Percentiles rank a stretch among this genome's conserved stretches.
These are phyloP conservation scores for Gliomastix tumulicola DNA, from an alignment of 2,329 filamentous ascomycete genomes.

Conservation along the genomic window DNA sequence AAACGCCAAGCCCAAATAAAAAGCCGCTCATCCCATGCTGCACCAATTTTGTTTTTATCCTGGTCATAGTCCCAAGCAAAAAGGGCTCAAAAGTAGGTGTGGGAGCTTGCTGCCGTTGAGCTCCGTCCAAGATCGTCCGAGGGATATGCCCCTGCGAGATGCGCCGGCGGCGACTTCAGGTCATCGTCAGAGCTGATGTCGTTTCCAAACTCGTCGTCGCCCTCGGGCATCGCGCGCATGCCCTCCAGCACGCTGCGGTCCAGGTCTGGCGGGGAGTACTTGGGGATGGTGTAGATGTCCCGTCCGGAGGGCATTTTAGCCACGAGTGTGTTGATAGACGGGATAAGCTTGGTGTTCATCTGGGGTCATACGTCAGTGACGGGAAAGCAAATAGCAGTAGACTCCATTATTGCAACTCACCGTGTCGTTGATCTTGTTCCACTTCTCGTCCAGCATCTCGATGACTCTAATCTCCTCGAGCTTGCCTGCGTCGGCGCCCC, in stretches of 20 bases:
- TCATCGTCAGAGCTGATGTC: conserved; percentile 32
- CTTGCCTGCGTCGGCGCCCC: conserved; percentile 79
- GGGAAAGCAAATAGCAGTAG: not conserved
- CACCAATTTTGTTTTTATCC: no score
- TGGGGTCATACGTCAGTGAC: conserved; percentile 25
- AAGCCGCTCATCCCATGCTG: no score
- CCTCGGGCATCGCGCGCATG: conserved; percentile 38
- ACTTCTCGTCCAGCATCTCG: conserved; percentile 81
- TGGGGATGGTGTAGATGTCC: conserved; percentile 70
- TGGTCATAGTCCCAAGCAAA: no score
- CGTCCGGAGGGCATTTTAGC: conserved; percentile 80
- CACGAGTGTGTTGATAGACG: conserved; percentile 63
- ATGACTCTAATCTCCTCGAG: conserved; percentile 80
- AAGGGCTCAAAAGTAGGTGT: conserved; percentile 28
- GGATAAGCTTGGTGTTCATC: conserved; percentile 76
- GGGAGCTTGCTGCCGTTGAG: conserved; percentile 12
- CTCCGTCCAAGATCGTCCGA: conserved; percentile 25
- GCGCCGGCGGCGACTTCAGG: conserved; percentile 15
- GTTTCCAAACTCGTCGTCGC: conserved; percentile 21
- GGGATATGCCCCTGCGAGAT: conserved; percentile 40
- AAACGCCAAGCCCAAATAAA: no score
- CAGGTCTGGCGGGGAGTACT: conserved; percentile 59
- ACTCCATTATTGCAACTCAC: conserved; percentile 38
- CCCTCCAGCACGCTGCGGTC: conserved; percentile 57
- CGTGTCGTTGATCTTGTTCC: conserved; percentile 89